Base-by-base conservation (phyloP, 805 yeast genomes). In the Saturnispora silvae region DNA sequence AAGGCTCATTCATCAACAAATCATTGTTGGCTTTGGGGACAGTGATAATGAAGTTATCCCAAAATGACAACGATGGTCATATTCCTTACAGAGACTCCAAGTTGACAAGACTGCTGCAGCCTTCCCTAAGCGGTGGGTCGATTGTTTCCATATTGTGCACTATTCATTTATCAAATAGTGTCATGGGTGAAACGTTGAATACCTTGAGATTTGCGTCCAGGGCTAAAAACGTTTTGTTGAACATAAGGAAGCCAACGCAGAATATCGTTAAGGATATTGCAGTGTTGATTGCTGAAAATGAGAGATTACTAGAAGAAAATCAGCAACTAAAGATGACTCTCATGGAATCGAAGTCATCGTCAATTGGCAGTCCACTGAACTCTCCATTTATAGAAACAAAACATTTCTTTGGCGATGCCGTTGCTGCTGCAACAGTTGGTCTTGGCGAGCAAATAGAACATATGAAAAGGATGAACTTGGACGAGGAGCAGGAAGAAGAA, bases 71-170 rank as follows among this genome's bases (percentile, higher is more conserved):
- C 22, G 31, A 46, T 45, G 20, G 50, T 37, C 96, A 92, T 53
- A 72, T 92, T 25, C 96, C 96, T 0, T 89, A 84, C 59, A 66
- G 98, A 54, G 97, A 89, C 55, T 84, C 95, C 3, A 89, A 89
- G 53, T 70, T 89, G 40, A 89, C 98, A 0, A 65, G 98, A 41
- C 61, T 89, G 23, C 61, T 89, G 40, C 97, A 92, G 57, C 96
- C 96, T 1, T 92, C 96, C 0, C 64, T 89, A 26, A 79, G 92
- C 22, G 97, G 97, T 1, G 72, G 78, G 23, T 77, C 95, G 2
- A 66, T 86, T 25, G 86, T 89, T 13, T 75, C 84, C 35, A 79
- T 92, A 4, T 66, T 89, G 19, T 92, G 97, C 56, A 89, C 97
- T 0, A 76, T 89, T 14, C 87, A 83, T 49, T 60, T 81, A 31